Evolutionary conservation across 345 rosid species (phyloP), one percentile per base, ranked within the genome.

Genomic region (Salix dunnii): DNA sequence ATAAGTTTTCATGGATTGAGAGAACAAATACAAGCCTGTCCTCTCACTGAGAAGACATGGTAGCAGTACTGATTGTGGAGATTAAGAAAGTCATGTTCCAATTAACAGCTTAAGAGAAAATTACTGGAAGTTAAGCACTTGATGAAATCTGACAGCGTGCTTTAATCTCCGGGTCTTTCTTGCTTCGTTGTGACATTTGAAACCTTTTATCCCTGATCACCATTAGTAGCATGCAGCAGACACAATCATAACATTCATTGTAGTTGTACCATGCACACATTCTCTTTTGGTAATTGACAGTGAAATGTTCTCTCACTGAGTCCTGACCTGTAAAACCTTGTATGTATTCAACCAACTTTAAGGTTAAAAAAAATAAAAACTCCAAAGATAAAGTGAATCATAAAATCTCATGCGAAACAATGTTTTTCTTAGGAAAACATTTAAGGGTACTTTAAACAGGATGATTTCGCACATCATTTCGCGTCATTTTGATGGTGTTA

Each of bases 401-500:
- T 21, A 18, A 3, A 28, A 43, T 48, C 20, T 27, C 33, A 46
- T 9, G 61, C 43, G 0, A 74, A 18, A 64, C 33, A 18, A 30
- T 33, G 38, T 62, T 35, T 35, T 23, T 36, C 55, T 3, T 28
- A 20, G 28, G 30, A 18, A 25, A 7, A 6, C 73, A 70, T 6
- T 49, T 2, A 18, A 31, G 16, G 8, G 2, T 16, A 23, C 36
- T 33, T 21, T 18, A 49, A 1, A 51, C 35, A 12, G 13, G 18
- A 70, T 58, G 7, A 11, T 6, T 33, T 35, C 28, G 18, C 16
- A 25, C 20, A 20, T 20, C 61, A 27, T 43, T 74, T 63, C 6
- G n/a, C 2, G 70, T 46, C 76, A 43, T 62, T 74, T 64, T 64
- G 71, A 65, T 30, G n/a, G 62, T 48, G 46, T 14, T 40, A 64